Evolutionary conservation across 495 filamentous ascomycete species (phyloP).

Genomic region (Hyaloscypha hepaticicola): DNA sequence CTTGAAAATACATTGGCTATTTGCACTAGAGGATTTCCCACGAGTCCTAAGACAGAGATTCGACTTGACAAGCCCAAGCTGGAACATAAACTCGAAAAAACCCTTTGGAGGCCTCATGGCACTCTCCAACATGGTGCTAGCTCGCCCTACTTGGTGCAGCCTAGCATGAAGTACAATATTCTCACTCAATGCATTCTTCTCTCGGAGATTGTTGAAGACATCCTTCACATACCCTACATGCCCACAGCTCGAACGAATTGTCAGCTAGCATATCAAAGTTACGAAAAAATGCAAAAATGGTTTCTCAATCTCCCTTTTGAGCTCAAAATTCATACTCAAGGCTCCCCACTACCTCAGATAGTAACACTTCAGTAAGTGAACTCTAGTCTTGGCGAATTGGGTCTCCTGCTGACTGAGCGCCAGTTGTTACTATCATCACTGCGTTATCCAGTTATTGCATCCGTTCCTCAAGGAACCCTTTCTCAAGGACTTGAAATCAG

Average conservation of each 20-base stretch:
- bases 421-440: conserved; percentile 39
- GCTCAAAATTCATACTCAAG: conserved; percentile 34
- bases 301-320: conserved; percentile 37
- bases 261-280: conserved; percentile 35
- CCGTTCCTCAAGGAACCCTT: conserved; percentile 36
- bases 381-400: background rate
- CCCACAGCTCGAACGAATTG: conserved; percentile 43
- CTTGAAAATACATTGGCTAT: conserved; percentile 44
- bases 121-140: conserved; percentile 10
- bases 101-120: conserved; percentile 35
- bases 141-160: conserved; percentile 18
- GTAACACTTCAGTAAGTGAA: conserved; percentile 42
- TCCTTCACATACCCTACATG: conserved; percentile 44
- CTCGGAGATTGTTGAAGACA: conserved; percentile 46
- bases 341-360: conserved; percentile 34
- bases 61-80: conserved; percentile 38
- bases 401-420: background rate
- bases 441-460: conserved; percentile 39
- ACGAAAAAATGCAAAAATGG: conserved; percentile 43
- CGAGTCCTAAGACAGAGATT: conserved; percentile 41
- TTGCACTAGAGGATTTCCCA: conserved; percentile 41
- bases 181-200: conserved; percentile 37
- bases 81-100: conserved; percentile 28
- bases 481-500: conserved; percentile 28
- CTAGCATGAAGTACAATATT: conserved; percentile 27